Conservation (phyloP, 2,329 filamentous ascomycete species). For the Colletotrichum abscissum region DNA sequence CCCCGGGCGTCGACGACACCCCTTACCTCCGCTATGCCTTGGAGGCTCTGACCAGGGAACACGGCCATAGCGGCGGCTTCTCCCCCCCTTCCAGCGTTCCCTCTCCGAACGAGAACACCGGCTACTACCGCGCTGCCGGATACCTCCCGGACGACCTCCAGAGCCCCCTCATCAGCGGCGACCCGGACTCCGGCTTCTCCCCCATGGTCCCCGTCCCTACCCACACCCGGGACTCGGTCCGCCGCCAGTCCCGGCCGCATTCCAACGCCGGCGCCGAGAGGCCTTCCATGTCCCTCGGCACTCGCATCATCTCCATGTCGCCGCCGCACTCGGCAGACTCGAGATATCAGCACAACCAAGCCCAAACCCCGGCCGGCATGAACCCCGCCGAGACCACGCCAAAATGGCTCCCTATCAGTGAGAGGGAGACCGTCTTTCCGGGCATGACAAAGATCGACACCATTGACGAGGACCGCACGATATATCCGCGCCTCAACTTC, state of each 20-base stretch:
- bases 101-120: slow-evolving; percentile 45
- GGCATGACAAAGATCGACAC: slow-evolving; percentile 41
- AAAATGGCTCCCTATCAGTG: slow-evolving; percentile 49
- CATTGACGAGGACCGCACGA: slow-evolving; percentile 51
- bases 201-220: slow-evolving; percentile 16
- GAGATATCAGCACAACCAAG: slow-evolving; percentile 10
- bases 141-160: slow-evolving; percentile 45
- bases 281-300: slow-evolving; percentile 28
- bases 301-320: slow-evolving; percentile 34
- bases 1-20: slow-evolving; percentile 84
- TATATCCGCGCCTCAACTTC: slow-evolving; percentile 70
- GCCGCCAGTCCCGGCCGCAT: slow-evolving; percentile 9
- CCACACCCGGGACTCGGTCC: slow-evolving; percentile 23
- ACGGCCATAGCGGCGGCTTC: slow-evolving; percentile 64
- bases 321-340: slow-evolving; percentile 28
- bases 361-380: neutral
- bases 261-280: slow-evolving; percentile 14
- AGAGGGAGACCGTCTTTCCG: slow-evolving; percentile 34
- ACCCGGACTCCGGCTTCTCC: slow-evolving; percentile 22
- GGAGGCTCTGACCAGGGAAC: slow-evolving; percentile 83
- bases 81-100: slow-evolving; percentile 53
- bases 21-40: slow-evolving; percentile 92
- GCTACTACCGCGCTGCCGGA: slow-evolving; percentile 42
- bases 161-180: slow-evolving; percentile 24
- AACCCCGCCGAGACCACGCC: slow-evolving; percentile 4